Percentiles rank a stretch among this genome's conserved stretches.
Evolutionary conservation across 441 rosid species (phyloP).

Genomic region (Erodium texanum): DNA sequence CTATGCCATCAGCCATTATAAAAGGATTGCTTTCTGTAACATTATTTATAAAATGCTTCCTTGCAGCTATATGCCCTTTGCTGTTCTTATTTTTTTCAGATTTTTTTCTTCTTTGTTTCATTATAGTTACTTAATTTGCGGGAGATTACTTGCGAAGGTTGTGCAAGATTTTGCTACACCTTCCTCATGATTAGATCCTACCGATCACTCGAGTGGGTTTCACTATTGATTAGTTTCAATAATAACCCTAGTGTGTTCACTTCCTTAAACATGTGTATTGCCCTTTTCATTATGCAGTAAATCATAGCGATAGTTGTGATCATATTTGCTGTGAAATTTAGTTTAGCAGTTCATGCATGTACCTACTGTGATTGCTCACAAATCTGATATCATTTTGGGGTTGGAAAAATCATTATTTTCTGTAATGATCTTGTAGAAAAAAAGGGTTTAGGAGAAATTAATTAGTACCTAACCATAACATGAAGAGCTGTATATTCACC

Average conservation of each 20-base stretch:
- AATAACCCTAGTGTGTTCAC: background rate
- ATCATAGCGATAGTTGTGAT: background rate
- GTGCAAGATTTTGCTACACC: slow-evolving; percentile 22
- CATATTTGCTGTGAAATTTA: background rate
- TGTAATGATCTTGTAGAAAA: background rate
- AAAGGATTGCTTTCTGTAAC: background rate
- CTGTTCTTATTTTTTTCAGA: background rate
- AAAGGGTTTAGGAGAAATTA: background rate
- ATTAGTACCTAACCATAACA: background rate
- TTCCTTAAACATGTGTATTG: slow-evolving; percentile 1
- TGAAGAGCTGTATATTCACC: background rate
- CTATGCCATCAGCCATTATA: background rate
- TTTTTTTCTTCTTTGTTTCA: slow-evolving; percentile 12
- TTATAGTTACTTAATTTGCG: slow-evolving; percentile 16
- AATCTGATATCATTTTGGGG: slow-evolving; percentile 8
- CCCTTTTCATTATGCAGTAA: background rate
- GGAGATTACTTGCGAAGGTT: slow-evolving; percentile 31
- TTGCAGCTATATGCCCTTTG: slow-evolving; percentile 13
- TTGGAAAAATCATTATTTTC: slow-evolving; percentile 14
- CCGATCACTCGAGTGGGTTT: slow-evolving; percentile 9
- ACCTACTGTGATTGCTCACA: background rate
- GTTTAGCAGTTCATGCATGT: slow-evolving; percentile 6
- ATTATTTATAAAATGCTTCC: background rate
- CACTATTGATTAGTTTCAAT: slow-evolving; percentile 4
- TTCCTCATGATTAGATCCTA: slow-evolving; percentile 30